Percentiles rank a stretch among this genome's conserved stretches.
Evolutionary conservation across 2,329 filamentous ascomycete genomes (phyloP).

Genomic region (Mollisiaceae sp.): DNA sequence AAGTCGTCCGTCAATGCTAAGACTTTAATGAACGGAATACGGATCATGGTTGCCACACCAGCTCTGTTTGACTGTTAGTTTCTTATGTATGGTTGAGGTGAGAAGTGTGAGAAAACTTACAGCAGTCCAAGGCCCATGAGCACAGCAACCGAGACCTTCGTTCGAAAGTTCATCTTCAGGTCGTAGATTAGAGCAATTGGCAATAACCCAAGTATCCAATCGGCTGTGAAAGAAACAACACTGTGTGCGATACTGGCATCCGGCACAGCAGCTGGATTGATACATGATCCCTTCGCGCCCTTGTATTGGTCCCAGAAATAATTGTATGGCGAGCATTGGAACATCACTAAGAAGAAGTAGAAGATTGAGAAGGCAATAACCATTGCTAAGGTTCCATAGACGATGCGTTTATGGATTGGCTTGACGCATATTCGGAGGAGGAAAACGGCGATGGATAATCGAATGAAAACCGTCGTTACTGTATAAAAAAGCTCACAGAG

Average conservation of each 20-base stretch:
- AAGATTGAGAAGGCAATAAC: conserved; percentile 51
- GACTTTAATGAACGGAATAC: conserved; percentile 34
- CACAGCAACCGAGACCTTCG: conserved; percentile 56
- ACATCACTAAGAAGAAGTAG: conserved; percentile 56
- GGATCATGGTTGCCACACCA: conserved; percentile 34
- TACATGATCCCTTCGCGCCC: conserved; percentile 42
- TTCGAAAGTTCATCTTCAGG: conserved; percentile 57
- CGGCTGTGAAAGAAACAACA: conserved; percentile 51
- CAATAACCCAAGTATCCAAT: conserved; percentile 58
- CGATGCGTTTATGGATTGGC: conserved; percentile 50
- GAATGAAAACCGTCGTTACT: conserved; percentile 48
- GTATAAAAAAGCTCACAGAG: conserved; percentile 62
- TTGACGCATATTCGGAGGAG: conserved; percentile 56
- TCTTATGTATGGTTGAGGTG: background rate
- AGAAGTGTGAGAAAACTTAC: conserved; percentile 35
- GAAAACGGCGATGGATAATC: conserved; percentile 56
- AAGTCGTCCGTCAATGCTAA: conserved; percentile 32
- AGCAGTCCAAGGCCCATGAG: conserved; percentile 62
- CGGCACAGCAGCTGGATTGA: conserved; percentile 52
- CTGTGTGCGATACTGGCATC: conserved; percentile 59
- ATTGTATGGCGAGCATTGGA: conserved; percentile 58
- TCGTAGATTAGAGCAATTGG: conserved; percentile 60
- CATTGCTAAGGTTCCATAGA: conserved; percentile 52
- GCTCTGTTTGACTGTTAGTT: conserved; percentile 27
- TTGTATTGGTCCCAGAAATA: conserved; percentile 53